Base-by-base conservation (phyloP, 139 green algal species). In the Edaphochlamys debaryana region DNA sequence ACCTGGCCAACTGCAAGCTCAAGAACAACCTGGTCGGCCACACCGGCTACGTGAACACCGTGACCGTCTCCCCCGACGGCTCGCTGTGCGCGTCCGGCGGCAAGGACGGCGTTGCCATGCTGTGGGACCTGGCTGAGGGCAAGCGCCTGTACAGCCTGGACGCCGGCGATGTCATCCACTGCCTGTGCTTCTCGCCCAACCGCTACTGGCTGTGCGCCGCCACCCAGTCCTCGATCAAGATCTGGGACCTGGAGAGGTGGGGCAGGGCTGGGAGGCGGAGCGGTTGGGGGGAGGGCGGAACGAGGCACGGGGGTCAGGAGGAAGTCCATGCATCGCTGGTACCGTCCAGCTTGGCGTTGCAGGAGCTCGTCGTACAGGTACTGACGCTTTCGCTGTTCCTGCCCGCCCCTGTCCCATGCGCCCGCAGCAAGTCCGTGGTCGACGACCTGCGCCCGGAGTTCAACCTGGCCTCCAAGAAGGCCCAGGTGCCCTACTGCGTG, bases 61-160 rank as follows among this genome's bases (percentile, higher is more conserved):
- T 99, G 52, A 99, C 98, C 52, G 96, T 99, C 27, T 99, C 97
- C 68, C 98, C 98, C 68, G 98, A 99, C 83, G 98, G 98, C 85
- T 99, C 98, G 38, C 94, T 99, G 85, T 99, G 98, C 90, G 98
- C 98, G 34, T 99, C 96, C 8, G 96, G 96, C 79, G 96, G 96
- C 92, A 98, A 98, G 93, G 98, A 99, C 87, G 96, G 95, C 80
- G 94, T 98, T 34, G 97, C 97, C 80, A 99, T 99, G 95, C 95
- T 99, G 87, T 99, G 97, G 98, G 98, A 99, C 85, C 93, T 99
- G 79, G 92, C 94, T 36, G 98, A 99, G 93, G 98, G 96, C 92
- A 99, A 99, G 96, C 91, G 97, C 79, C 94, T 99, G 75, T 99
- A 99, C 95, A 94, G 87, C 79, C 93, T 99, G 87, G 98, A 99